Evolutionary conservation across 1,139 yeast species (phyloP), one percentile per base, ranked within the genome.

Genomic region (Chernovozyma sophiae-reginae): DNA sequence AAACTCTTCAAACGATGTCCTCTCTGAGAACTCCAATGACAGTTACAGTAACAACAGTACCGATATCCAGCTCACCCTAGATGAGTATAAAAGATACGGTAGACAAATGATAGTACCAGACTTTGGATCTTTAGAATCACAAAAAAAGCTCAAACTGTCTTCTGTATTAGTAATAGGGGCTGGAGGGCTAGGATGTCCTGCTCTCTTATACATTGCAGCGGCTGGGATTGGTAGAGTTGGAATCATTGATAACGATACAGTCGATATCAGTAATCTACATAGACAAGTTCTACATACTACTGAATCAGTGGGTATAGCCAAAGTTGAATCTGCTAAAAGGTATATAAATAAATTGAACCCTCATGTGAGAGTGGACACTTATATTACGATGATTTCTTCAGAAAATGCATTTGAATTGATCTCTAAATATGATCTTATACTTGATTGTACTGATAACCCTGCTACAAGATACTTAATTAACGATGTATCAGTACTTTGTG

Each of bases 131-230:
- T 46, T 64, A 23, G 38, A 51, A 2, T 69, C 78, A 10, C 98
- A 94, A 54, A 42, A 71, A 4, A 64, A 60, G 33, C 61, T 94
- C 34, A 81, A 80, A 47, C 46, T 56, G 0, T 44, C 92, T 1
- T 74, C 66, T 33, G 74, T 89, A 0, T 60, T 92, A 24, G 92
- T 94, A 0, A 72, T 94, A 7, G 99, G 99, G 1, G 97, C 97
- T 0, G 99, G 98, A 11, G 99, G 99, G 0, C 68, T 94, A 10
- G 98, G 98, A 0, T 84, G 95, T 47, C 97, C 98, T 1, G 95
- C 95, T 0, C 60, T 92, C 34, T 72, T 86, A 28, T 94, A 94
- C 53, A 62, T 94, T 3, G 80, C 83, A 0, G 96, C 95, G 0
- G 85, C 96, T 0, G 98, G 99, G 2, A 65, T 92, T 3, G 97